Base-by-base conservation (phyloP, 495 filamentous ascomycete genomes). In the Talaromyces adpressus region DNA sequence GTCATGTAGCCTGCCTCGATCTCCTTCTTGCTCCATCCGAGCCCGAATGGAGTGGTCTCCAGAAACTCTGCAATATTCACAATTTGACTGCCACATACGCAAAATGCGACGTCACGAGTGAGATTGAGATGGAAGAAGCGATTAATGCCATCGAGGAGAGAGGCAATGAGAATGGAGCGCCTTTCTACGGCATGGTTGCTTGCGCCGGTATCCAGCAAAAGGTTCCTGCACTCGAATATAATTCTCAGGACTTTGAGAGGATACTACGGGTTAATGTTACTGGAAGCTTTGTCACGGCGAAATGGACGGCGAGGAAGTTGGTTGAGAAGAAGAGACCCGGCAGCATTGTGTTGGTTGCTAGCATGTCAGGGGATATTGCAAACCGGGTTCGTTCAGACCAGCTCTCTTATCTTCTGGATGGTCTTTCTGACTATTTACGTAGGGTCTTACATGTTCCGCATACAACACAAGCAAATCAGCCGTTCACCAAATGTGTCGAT, bases 181-280 rank as follows among this genome's bases (percentile, higher is more conserved):
- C 30, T 72, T 80, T 64, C 82, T 5, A 78, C 91, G 87, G 93
- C 23, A 77, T 92, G 16, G 82, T 95, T 76, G 92, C 91, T 75
- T 89, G 89, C 61, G 92, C 91, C 32, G 91, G 92, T 67, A 91
- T 95, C 63, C 90, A 91, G 65, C 81, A 80, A 59, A 86, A 84
- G 67, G 75, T 76, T 0, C 71, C 82, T 1, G 86, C 88, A 2
- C 71, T 89, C 63, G 85, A 91, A 60, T 91, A 90, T 66, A 82
- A 82, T 6, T 76, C 82, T 3, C 82, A 84, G 62, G 83, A 86
- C 63, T 76, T 74, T 4, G 81, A 88, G 65, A 82, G 78, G 63
- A 89, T 91, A 83, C 68, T 91, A 64, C 82, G 85, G 62, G 82
- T 90, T 25, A 91, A 91, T 68, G 83, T 91, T 8, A 88, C 86